phyloP scores from a whole-genome alignment of 2,329 filamentous ascomycete genomes.

The Hypoxylon sp. region DNA sequence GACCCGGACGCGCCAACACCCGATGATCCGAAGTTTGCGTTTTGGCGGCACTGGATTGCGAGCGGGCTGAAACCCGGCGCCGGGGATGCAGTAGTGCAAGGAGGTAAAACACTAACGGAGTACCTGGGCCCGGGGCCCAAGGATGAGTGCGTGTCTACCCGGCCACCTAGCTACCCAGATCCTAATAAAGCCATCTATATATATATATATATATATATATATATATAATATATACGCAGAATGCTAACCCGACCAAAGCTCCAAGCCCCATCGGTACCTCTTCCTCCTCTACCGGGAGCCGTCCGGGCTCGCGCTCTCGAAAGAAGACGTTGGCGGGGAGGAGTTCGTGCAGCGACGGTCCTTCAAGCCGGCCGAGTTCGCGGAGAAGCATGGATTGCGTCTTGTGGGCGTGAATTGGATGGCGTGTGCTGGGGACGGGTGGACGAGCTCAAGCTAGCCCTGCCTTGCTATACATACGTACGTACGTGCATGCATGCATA shows the following conservation, averaged over 20 bases:
- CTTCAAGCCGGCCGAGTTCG: conserved; percentile 60
- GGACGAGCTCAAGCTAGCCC: conserved; percentile 46
- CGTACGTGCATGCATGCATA: neutral
- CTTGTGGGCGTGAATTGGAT: conserved; percentile 64
- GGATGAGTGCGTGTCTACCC: conserved; percentile 57
- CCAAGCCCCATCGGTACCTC: conserved; percentile 64
- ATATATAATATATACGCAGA: too few relatives aligned
- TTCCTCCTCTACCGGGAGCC: conserved; percentile 63
- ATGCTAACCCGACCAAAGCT: conserved; percentile 55
- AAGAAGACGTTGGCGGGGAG: conserved; percentile 63
- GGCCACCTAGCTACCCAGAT: too few relatives aligned
- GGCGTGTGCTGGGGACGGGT: conserved; percentile 62
- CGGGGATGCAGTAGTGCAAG: conserved; percentile 39
- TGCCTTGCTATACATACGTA: neutral
- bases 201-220: too few relatives aligned
- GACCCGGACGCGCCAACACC: conserved; percentile 71
- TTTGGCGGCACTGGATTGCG: conserved; percentile 70
- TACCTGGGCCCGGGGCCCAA: conserved; percentile 63
- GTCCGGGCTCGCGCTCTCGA: conserved; percentile 53
- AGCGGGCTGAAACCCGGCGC: conserved; percentile 57
- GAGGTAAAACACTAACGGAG: conserved; percentile 56
- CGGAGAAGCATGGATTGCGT: conserved; percentile 56
- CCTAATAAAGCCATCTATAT: too few relatives aligned
- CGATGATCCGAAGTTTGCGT: conserved; percentile 68
- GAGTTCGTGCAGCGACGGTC: conserved; percentile 63